These are phyloP conservation scores for Solanum hybrid DNA, from an alignment of 305 asterid species.

Conservation along the genomic window DNA sequence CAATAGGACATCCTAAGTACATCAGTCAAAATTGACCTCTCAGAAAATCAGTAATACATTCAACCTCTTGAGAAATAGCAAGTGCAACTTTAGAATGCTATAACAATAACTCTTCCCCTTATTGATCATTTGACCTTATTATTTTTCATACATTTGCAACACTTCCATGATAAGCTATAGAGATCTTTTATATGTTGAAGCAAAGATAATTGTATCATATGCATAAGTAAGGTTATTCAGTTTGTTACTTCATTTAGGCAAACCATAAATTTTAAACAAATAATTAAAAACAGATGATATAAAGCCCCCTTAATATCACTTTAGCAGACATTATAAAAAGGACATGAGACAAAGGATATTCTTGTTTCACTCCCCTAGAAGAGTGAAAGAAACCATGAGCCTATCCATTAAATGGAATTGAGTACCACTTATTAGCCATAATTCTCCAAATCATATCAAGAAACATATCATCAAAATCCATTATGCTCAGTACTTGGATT, in stretches of 20 bases:
- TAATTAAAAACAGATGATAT: too few species aligned
- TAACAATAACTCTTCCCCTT: not conserved
- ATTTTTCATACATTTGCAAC: too few species aligned
- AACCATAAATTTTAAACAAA: not conserved
- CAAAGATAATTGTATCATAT: not conserved
- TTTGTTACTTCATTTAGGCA: not conserved
- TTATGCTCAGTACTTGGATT: not conserved
- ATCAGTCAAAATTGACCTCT: not conserved
- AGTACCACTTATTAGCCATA: not conserved
- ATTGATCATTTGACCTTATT: not conserved
- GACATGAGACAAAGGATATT: not conserved
- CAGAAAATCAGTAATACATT: not conserved
- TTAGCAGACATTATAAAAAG: not conserved
- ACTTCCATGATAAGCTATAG: not conserved
- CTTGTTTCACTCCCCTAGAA: not conserved
- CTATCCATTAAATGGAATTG: not conserved
- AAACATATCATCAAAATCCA: not conserved
- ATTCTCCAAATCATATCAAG: not conserved
- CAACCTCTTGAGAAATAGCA: not conserved
- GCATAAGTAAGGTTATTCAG: not conserved
- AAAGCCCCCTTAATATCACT: not conserved
- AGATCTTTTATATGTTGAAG: not conserved
- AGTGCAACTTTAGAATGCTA: not conserved
- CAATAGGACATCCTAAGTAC: not conserved
- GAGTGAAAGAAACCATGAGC: not conserved